phyloP scores from a whole-genome alignment of 2,329 filamentous ascomycete species.

The Delphinella strobiligena region DNA sequence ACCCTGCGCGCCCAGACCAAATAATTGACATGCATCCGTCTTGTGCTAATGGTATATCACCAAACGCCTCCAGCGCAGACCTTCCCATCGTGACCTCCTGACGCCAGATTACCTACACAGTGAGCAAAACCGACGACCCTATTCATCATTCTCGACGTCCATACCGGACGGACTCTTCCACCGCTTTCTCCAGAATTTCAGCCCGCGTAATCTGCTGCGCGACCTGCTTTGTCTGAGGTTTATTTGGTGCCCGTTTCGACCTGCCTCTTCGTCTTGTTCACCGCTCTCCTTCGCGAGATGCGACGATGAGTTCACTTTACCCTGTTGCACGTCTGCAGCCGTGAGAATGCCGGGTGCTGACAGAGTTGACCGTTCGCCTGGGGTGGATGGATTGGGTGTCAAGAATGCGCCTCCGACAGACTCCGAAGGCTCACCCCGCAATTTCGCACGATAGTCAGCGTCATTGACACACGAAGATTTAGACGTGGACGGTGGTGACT shows the following conservation, averaged over 20 bases:
- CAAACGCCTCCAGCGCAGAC: not conserved
- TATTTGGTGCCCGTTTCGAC: slow-evolving; percentile 1
- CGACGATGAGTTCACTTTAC: slow-evolving; percentile 2
- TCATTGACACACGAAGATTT: too few relatives aligned
- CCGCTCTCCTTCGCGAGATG: not conserved
- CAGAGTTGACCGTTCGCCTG: slow-evolving; percentile 2
- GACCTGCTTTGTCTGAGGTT: slow-evolving; percentile 18
- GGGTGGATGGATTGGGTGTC: slow-evolving; percentile 2
- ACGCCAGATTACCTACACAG: too few relatives aligned
- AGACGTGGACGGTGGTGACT: slow-evolving; percentile 19
- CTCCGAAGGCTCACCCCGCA: too few relatives aligned
- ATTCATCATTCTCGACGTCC: slow-evolving; percentile 1
- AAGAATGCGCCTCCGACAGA: slow-evolving; percentile 6
- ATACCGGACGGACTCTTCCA: slow-evolving; percentile 5
- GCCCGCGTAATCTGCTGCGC: slow-evolving; percentile 21
- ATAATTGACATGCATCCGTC: too few relatives aligned
- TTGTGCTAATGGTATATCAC: not conserved
- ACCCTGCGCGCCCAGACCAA: too few relatives aligned
- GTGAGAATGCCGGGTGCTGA: slow-evolving; percentile 6
- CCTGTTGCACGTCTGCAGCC: slow-evolving; percentile 2
- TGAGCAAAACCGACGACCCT: too few relatives aligned
- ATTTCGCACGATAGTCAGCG: too few relatives aligned
- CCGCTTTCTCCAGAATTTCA: slow-evolving; percentile 25
- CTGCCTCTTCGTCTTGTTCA: slow-evolving; percentile 2
- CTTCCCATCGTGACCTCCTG: too few relatives aligned